phyloP scores from a whole-genome alignment of 306 rosid genomes.

The Inga leiocalycina region DNA sequence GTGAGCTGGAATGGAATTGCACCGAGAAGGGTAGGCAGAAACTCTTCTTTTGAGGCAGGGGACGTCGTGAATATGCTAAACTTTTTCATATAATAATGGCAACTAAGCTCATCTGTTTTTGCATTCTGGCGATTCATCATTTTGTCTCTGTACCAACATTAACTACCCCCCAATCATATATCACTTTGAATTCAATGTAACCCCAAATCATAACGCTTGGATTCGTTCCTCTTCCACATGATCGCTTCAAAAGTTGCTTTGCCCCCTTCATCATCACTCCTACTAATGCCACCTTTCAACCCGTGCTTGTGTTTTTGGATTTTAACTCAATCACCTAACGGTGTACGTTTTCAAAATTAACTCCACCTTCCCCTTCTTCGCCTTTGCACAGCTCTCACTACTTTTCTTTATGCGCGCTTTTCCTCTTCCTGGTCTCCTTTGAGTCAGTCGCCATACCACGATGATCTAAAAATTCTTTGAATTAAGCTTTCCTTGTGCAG shows the following conservation, averaged over 20 bases:
- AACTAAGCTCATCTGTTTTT: neutral
- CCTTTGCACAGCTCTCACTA: neutral
- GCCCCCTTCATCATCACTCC: slow-evolving; percentile 34
- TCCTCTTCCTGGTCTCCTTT: neutral
- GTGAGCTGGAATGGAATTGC: slow-evolving; percentile 60
- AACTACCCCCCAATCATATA: slow-evolving; percentile 23
- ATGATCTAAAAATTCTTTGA: neutral
- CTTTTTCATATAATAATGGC: slow-evolving; percentile 16
- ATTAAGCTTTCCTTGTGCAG: too few relatives aligned
- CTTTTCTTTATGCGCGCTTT: neutral
- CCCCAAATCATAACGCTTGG: slow-evolving; percentile 36
- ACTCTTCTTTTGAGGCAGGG: slow-evolving; percentile 39
- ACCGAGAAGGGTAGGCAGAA: slow-evolving; percentile 28
- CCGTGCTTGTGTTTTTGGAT: neutral
- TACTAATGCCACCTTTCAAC: slow-evolving; percentile 35
- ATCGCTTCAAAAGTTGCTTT: slow-evolving; percentile 39
- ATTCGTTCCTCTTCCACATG: slow-evolving; percentile 27
- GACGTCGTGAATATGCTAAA: slow-evolving; percentile 1
- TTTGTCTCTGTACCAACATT: slow-evolving; percentile 31
- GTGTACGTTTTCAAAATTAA: neutral
- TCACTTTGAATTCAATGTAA: slow-evolving; percentile 42
- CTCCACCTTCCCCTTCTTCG: neutral
- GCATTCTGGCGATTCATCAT: slow-evolving; percentile 31
- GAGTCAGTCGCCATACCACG: neutral
- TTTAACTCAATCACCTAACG: neutral